Evolutionary conservation across 768 basidiomycete species (phyloP), one percentile per base, ranked within the genome.

Genomic region (Clathrus columnatus): DNA sequence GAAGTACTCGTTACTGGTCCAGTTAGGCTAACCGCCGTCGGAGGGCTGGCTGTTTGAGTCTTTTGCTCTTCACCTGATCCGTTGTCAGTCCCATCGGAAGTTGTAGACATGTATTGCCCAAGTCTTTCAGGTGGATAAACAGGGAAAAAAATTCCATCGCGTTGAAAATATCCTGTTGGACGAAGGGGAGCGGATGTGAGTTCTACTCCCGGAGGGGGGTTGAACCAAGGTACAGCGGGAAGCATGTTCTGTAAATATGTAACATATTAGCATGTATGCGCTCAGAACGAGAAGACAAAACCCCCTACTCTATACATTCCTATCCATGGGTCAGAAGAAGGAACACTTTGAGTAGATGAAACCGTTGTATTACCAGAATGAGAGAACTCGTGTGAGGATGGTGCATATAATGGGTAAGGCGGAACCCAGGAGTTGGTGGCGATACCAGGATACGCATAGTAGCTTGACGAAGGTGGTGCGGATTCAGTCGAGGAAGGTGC

Each of bases 191-290:
- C 43, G 41, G 53, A 28, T 14, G 53, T 45, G 29, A 54, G 53
- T 26, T 54, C 53, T 16, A 54, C 53, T n/a, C 53, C 53, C 11
- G 53, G 44, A 47, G 53, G 53, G n/a, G 53, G 53, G 42, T 47
- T 54, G 26, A 54, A 54, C 53, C 53, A 54, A 11, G 36, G 53
- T 10, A 45, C 20, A 17, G 46, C 18, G 1, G 53, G 53, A 18
- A 54, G n/a, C 20, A 54, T 45, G 29, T 46, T 54, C 53, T 54
- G 27, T 24, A 46, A 26, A 1, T 45, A 10, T 23, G 42, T 3
- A 26, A 26, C 8, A 54, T n/a, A 43, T 28, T 23, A 26, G 26
- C 24, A 24, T 45, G 23, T 29, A 54, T 17, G 24, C 43, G 36
- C 36, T 2, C n/a, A 4, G n/a, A 3, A 14, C 10, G 36, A 36